phyloP scores from a whole-genome alignment of 768 basidiomycete species.

The Leccinum subgranulosum region DNA sequence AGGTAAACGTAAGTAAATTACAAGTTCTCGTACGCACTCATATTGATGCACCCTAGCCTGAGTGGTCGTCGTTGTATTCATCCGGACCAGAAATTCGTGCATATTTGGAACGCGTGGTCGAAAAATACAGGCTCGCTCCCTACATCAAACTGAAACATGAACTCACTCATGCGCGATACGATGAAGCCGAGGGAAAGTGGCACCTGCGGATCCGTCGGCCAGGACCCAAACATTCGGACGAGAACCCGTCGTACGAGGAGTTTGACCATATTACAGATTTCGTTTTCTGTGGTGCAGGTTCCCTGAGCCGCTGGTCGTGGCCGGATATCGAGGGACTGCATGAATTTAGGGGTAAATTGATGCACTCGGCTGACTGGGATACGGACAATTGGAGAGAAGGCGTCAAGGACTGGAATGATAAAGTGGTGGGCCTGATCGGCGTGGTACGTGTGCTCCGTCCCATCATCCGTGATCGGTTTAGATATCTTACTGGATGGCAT shows the following conservation, averaged over 20 bases:
- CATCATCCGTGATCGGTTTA: background rate
- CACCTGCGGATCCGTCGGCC: slow-evolving; percentile 45
- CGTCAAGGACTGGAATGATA: slow-evolving; percentile 47
- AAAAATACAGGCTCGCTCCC: slow-evolving; percentile 51
- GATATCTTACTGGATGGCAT: background rate
- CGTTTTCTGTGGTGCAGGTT: slow-evolving; percentile 53
- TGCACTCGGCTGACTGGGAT: slow-evolving; percentile 67
- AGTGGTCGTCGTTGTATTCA: slow-evolving; percentile 63
- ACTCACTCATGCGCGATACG: slow-evolving; percentile 48
- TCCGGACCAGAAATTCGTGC: slow-evolving; percentile 55
- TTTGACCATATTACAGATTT: slow-evolving; percentile 56
- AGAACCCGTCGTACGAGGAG: slow-evolving; percentile 34
- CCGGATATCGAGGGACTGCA: slow-evolving; percentile 60
- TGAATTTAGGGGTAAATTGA: slow-evolving; percentile 51
- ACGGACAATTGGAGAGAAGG: slow-evolving; percentile 44
- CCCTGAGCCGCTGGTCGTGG: slow-evolving; percentile 60
- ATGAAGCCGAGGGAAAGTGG: slow-evolving; percentile 55
- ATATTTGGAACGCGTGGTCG: slow-evolving; percentile 52
- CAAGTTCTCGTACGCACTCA: background rate
- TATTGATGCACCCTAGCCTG: slow-evolving; percentile 33
- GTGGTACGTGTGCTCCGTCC: slow-evolving; percentile 38
- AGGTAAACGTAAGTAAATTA: slow-evolving; percentile 39
- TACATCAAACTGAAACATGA: slow-evolving; percentile 58
- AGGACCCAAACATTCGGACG: slow-evolving; percentile 4
- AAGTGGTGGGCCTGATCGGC: slow-evolving; percentile 56